Evolutionary conservation across 169 alveolate genomes (phyloP), one percentile per base, ranked within the genome.

Genomic region (Plasmodium relictum): DNA sequence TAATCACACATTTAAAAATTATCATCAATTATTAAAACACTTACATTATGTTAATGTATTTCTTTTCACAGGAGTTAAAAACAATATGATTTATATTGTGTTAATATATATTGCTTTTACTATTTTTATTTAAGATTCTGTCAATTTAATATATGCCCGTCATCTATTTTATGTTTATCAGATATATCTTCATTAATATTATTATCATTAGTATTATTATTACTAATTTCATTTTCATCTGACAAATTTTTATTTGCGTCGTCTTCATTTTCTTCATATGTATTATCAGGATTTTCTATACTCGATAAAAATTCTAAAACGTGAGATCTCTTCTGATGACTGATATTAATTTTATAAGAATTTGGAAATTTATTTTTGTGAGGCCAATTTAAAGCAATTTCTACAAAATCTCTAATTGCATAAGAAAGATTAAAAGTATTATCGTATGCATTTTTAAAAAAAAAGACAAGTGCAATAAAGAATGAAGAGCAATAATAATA

Each of bases 311-410:
- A 78, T 24, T 78, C 80, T 42, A 78, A n/a, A 31, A 78, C 89
- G 18, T 78, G 76, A 2, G 89, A 63, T 41, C 61, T 66, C 58
- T 78, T 78, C 54, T 78, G 89, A 62, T 78, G 63, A 22, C 74
- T 78, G 22, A 78, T 78, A 41, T 78, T 78, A 78, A 78, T 78
- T 78, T 78, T 78, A 44, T 45, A 78, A 0, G 74, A 48, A 16
- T 78, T 78, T 10, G 80, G 71, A 16, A 63, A 78, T 69, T 78
- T 78, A 4, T 20, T 63, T 65, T 78, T 78, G 45, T 78, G 89
- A 0, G 89, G 89, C 89, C 89, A 78, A 16, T 78, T 78, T 31
- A 78, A 59, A 26, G 65, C 89, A 48, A 78, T 78, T 8, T 78
- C 78, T 37, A 78, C 65, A 65, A 78, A 78, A 50, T 78, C 89